These are phyloP conservation scores for Coemansia sp. DNA, from an alignment of 192 early-diverging fungal genomes.

Conservation along the genomic window DNA sequence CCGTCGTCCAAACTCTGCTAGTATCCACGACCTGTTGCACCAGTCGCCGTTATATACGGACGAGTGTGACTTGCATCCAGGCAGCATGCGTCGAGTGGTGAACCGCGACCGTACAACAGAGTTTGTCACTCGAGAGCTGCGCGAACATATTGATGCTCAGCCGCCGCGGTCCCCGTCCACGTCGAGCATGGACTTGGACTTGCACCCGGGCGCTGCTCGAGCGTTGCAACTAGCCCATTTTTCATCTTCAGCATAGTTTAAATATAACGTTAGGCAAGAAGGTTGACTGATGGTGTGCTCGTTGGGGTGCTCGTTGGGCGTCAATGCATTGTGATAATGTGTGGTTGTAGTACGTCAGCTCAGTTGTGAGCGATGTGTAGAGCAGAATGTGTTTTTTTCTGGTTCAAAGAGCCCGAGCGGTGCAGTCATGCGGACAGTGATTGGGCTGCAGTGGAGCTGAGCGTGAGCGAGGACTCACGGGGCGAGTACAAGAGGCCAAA, in stretches of 20 bases:
- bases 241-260: background rate
- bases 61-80: slow-evolving; percentile 51
- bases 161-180: too few relatives aligned
- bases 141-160: too few relatives aligned
- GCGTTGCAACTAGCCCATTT: background rate
- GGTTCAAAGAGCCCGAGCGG: slow-evolving; percentile 46
- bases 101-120: slow-evolving; percentile 16
- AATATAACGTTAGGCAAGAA: slow-evolving; percentile 4
- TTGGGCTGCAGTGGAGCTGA: slow-evolving; percentile 9
- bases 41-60: slow-evolving; percentile 39
- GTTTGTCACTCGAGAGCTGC: too few relatives aligned
- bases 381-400: slow-evolving; percentile 57
- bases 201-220: slow-evolving; percentile 23
- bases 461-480: slow-evolving; percentile 51
- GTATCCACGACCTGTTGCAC: slow-evolving; percentile 13
- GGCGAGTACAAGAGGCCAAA: slow-evolving; percentile 57
- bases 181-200: background rate
- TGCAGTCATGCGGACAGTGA: slow-evolving; percentile 33
- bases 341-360: slow-evolving; percentile 36
- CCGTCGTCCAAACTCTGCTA: background rate
- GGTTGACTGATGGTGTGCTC: slow-evolving; percentile 25
- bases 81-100: slow-evolving; percentile 40
- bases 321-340: slow-evolving; percentile 28
- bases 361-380: slow-evolving; percentile 49
- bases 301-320: too few relatives aligned